Evolutionary conservation across 768 basidiomycete species (phyloP).

Genomic region (Suillus bovinus): DNA sequence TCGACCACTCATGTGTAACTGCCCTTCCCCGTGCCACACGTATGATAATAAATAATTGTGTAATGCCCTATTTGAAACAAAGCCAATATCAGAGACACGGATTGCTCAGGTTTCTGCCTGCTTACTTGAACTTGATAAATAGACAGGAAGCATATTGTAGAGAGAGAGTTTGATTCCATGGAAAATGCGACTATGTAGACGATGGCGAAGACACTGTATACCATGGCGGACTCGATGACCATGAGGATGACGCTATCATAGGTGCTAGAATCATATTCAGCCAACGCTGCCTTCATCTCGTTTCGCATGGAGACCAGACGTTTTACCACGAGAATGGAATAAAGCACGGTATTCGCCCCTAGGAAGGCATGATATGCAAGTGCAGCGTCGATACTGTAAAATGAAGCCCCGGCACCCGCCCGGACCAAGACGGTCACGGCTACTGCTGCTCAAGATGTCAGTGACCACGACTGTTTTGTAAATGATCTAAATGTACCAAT

Average conservation of each 20-base stretch:
- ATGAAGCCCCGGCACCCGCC: constrained; percentile 10
- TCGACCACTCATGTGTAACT: not conserved
- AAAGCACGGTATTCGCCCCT: constrained; percentile 31
- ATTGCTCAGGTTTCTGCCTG: too few relatives aligned
- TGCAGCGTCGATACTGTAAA: constrained; percentile 22
- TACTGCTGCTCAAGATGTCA: constrained; percentile 10
- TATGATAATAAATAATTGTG: too few relatives aligned
- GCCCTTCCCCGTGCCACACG: too few relatives aligned
- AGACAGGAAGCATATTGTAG: too few relatives aligned
- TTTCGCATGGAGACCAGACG: constrained; percentile 28
- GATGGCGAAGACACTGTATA: too few relatives aligned
- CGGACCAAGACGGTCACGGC: constrained; percentile 18
- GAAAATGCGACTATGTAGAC: too few relatives aligned
- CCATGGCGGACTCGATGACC: too few relatives aligned
- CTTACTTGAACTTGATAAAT: too few relatives aligned
- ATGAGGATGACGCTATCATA: too few relatives aligned
- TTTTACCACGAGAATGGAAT: constrained; percentile 30
- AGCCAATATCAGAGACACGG: too few relatives aligned
- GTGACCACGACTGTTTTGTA: not conserved
- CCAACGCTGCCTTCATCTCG: constrained; percentile 18
- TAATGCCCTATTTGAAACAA: too few relatives aligned
- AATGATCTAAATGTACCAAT: constrained; percentile 11
- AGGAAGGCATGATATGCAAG: constrained; percentile 31
- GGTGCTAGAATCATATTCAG: constrained; percentile 11
- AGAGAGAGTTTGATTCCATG: too few relatives aligned